Base-by-base conservation (phyloP, 345 rosid species). In the Psidium guajava region DNA sequence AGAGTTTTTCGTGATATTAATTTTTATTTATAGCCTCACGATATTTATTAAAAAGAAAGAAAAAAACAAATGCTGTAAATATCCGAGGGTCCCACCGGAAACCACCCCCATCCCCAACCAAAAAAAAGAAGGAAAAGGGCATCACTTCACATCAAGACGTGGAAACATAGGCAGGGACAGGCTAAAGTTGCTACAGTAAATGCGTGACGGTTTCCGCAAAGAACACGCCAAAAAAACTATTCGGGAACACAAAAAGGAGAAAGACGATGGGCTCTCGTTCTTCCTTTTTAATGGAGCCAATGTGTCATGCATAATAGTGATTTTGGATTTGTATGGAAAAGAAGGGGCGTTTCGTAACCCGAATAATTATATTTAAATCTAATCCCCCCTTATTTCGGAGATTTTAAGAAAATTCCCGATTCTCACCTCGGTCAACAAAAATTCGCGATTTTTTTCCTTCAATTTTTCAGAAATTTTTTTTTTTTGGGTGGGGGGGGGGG, bases 401-500 rank as follows among this genome's bases (percentile, higher is more conserved):
- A 42, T 42, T 42, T 42, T 6, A 42, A 49, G 51, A 11, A 49
- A 47, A 47, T 8, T 8, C 9, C 11, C 36, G 50, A 51, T 51
- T 13, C 54, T 51, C 13, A 12, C 54, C 16, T 51, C 54, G 54
- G 54, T 14, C 18, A 52, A 52, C 1, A 8, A 59, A 32, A 64
- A 64, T 32, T 69, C 77, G 4, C 24, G 6, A 36, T 69, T 69
- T 40, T 12, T 69, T 36, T 36, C 13, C 3, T 9, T 1, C 1
- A 8, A 0, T 3, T 0, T 14, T 11, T 57, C 11, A 0, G 9
- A 6, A 4, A 5, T 0, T 24, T 56, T 27, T 6, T 59, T 61
- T 61, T 27, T 0, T 6, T 20, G 2, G 9, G 74, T 6, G 10
- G 24, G 24, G 8, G 56, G 56, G 56, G 22, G 56, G 7, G 73